Conservation (phyloP, 495 filamentous ascomycete species). For the Margaritispora aquatica region DNA sequence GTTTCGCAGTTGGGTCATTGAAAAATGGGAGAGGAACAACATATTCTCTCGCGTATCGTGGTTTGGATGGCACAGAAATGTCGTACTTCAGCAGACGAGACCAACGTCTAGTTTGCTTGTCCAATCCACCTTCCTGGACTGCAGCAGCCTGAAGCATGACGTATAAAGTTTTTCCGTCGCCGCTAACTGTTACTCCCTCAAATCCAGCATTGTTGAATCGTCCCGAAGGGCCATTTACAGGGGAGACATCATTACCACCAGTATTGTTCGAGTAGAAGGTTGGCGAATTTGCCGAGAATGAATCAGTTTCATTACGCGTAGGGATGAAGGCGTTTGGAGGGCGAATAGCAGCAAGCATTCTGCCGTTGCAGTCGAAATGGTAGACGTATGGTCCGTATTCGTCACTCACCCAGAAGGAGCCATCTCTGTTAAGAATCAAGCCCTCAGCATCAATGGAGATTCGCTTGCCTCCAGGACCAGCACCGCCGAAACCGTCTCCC, state of each 20-base stretch:
- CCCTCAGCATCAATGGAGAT: slow-evolving; percentile 67
- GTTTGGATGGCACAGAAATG: slow-evolving; percentile 30
- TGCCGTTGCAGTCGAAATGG: slow-evolving; percentile 52
- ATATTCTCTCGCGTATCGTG: slow-evolving; percentile 53
- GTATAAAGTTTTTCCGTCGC: slow-evolving; percentile 60
- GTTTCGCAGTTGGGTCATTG: slow-evolving; percentile 31
- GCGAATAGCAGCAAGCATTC: slow-evolving; percentile 58
- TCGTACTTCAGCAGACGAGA: slow-evolving; percentile 56
- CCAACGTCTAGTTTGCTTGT: slow-evolving; percentile 40
- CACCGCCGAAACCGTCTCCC: slow-evolving; percentile 65
- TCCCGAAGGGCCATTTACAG: slow-evolving; percentile 52
- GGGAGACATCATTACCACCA: slow-evolving; percentile 30
- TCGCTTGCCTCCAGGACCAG: slow-evolving; percentile 52
- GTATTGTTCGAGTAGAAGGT: slow-evolving; percentile 24
- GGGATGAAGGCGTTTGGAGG: slow-evolving; percentile 66
- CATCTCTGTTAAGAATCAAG: slow-evolving; percentile 56
- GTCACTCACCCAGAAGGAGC: slow-evolving; percentile 70
- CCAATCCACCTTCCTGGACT: slow-evolving; percentile 39
- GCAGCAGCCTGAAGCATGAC: slow-evolving; percentile 49
- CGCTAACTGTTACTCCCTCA: slow-evolving; percentile 61
- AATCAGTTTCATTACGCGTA: slow-evolving; percentile 48
- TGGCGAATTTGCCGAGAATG: slow-evolving; percentile 18
- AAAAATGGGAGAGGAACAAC: slow-evolving; percentile 62
- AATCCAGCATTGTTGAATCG: slow-evolving; percentile 74
- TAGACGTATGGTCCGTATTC: slow-evolving; percentile 76